Conservation (phyloP, 2,329 filamentous ascomycete species). For the Coniella vitis region DNA sequence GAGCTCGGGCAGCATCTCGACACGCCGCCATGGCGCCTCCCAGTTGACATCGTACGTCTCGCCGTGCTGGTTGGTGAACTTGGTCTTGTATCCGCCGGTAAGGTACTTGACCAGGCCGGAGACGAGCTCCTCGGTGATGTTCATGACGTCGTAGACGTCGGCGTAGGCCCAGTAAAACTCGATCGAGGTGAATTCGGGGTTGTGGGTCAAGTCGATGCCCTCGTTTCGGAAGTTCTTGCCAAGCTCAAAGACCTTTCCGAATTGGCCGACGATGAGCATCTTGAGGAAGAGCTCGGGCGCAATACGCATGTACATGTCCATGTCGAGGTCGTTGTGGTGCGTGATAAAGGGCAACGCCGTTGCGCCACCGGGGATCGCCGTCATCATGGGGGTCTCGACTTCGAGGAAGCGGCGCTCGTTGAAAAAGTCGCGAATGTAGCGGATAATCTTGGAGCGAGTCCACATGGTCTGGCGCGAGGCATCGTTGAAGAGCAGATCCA, state of each 20-base stretch:
- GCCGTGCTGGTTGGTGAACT: slow-evolving; percentile 78
- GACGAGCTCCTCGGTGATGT: slow-evolving; percentile 87
- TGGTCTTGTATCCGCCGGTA: slow-evolving; percentile 78
- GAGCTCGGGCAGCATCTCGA: slow-evolving; percentile 92
- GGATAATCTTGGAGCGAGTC: slow-evolving; percentile 79
- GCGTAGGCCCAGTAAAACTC: slow-evolving; percentile 97
- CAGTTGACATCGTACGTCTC: slow-evolving; percentile 91
- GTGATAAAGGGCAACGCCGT: slow-evolving; percentile 94
- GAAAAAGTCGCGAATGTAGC: slow-evolving; percentile 83
- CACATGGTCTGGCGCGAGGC: slow-evolving; percentile 75
- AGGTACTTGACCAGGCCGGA: slow-evolving; percentile 83
- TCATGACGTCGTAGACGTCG: slow-evolving; percentile 86
- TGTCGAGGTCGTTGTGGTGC: slow-evolving; percentile 91
- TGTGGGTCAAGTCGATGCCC: slow-evolving; percentile 87
- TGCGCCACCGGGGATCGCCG: slow-evolving; percentile 88
- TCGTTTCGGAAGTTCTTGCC: slow-evolving; percentile 95
- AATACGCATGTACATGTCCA: slow-evolving; percentile 91
- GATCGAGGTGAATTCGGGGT: slow-evolving; percentile 95
- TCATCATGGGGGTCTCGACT: slow-evolving; percentile 97
- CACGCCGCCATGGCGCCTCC: slow-evolving; percentile 85
- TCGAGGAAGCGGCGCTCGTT: slow-evolving; percentile 84
- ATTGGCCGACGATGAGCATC: slow-evolving; percentile 87
- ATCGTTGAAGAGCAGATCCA: slow-evolving; percentile 97
- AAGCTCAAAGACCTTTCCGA: slow-evolving; percentile 93
- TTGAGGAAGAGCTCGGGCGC: slow-evolving; percentile 96